Conservation (phyloP, 345 rosid genomes). For the Eutrema japonicum region DNA sequence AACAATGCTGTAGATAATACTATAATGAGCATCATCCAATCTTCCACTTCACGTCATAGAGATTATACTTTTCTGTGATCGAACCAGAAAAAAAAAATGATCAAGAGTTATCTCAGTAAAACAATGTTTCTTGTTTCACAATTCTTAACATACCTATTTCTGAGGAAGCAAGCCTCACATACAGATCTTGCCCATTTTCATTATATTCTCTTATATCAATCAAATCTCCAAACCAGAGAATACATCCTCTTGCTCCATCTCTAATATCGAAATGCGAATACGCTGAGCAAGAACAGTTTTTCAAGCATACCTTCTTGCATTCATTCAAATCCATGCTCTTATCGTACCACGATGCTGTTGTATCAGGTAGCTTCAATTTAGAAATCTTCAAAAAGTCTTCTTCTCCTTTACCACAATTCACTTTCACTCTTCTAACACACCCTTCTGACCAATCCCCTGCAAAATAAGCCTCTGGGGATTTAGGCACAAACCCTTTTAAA, state of each 20-base stretch:
- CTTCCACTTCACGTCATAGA: conserved; percentile 25
- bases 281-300: conserved; percentile 60
- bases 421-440: conserved; percentile 58
- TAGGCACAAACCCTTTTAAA: conserved; percentile 66
- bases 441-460: conserved; percentile 70
- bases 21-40: conserved; percentile 31
- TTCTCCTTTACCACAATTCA: conserved; percentile 53
- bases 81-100: background rate
- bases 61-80: conserved; percentile 28
- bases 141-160: conserved; percentile 41
- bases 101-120: conserved; percentile 11
- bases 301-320: conserved; percentile 50
- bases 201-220: conserved; percentile 48
- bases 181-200: conserved; percentile 74
- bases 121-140: conserved; percentile 18
- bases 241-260: conserved; percentile 55
- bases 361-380: conserved; percentile 74
- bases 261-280: conserved; percentile 50
- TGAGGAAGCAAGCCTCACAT: conserved; percentile 58
- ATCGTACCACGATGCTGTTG: conserved; percentile 54
- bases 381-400: conserved; percentile 61
- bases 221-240: conserved; percentile 57
- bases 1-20: conserved; percentile 23
- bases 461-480: conserved; percentile 57
- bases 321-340: conserved; percentile 41